phyloP scores from a whole-genome alignment of 1,284 basidiomycete genomes.

The Cryptococcus neoformans region DNA sequence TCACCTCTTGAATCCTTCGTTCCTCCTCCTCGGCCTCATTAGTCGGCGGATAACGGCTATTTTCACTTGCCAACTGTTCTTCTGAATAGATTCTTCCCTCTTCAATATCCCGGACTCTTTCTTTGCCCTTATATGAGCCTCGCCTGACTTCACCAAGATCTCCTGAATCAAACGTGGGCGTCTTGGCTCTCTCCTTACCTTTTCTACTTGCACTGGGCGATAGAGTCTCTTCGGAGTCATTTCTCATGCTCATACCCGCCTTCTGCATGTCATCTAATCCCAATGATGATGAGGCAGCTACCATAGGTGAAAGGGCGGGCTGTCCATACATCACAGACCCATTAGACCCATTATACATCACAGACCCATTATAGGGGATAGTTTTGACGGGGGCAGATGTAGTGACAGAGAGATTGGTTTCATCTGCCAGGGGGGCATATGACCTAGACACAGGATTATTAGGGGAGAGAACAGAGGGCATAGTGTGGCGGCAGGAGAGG shows the following conservation, averaged over 20 bases:
- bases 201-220: constrained; percentile 12
- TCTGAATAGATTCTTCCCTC: constrained; percentile 7
- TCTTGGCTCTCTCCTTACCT: constrained; percentile 17
- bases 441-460: constrained; percentile 9
- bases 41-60: constrained; percentile 36
- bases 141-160: constrained; percentile 18
- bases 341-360: constrained; percentile 20
- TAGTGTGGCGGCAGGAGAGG: constrained; percentile 7
- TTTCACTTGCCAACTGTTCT: constrained; percentile 13
- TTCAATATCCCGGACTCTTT: constrained; percentile 31
- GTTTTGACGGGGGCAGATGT: constrained; percentile 22
- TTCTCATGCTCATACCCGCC: constrained; percentile 4
- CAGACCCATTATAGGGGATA: constrained; percentile 33
- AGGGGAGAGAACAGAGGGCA: constrained; percentile 28
- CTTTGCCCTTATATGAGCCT: constrained; percentile 22
- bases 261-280: constrained; percentile 14
- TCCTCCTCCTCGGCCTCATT: constrained; percentile 44
- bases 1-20: constrained; percentile 43
- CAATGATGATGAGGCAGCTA: constrained; percentile 5
- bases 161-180: constrained; percentile 9
- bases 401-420: constrained; percentile 33
- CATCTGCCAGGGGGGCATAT: constrained; percentile 41
- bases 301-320: constrained; percentile 8
- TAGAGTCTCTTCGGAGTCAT: constrained; percentile 32
- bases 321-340: constrained; percentile 30